A percentile compares a stretch with the other conserved stretches of the same genome.
Evolutionary conservation across 768 basidiomycete genomes (phyloP).

Genomic region (Rhizopogon vesiculosus): DNA sequence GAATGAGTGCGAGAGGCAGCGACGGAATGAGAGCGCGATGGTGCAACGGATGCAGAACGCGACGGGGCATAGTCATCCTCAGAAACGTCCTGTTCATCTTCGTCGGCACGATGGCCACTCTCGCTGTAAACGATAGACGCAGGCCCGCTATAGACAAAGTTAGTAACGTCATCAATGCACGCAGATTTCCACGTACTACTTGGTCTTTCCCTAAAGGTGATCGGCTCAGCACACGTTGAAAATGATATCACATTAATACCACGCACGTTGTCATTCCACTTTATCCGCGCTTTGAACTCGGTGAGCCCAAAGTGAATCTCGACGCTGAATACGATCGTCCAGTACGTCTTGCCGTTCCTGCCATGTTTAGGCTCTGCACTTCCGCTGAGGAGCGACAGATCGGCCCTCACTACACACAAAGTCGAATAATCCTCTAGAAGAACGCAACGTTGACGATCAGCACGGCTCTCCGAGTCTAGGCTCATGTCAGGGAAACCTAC

Average conservation of each 20-base stretch:
- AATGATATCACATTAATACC: neutral
- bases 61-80: conserved; percentile 53
- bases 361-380: conserved; percentile 68
- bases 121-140: conserved; percentile 82
- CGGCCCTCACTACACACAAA: conserved; percentile 73
- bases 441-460: neutral
- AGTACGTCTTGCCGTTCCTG: conserved; percentile 64
- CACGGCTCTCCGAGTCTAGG: neutral
- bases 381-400: conserved; percentile 65
- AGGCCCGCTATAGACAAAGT: conserved; percentile 50
- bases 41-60: conserved; percentile 26
- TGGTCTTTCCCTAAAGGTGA: conserved; percentile 51
- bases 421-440: conserved; percentile 65
- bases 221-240: conserved; percentile 1
- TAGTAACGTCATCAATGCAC: neutral
- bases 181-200: conserved; percentile 50
- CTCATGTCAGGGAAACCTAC: conserved; percentile 11
- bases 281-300: conserved; percentile 78
- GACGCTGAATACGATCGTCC: conserved; percentile 81
- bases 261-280: conserved; percentile 77
- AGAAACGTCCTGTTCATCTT: conserved; percentile 63
- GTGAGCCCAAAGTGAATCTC: conserved; percentile 83
- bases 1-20: conserved; percentile 54
- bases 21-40: conserved; percentile 41
- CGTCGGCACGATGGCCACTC: conserved; percentile 66